Conservation (phyloP, 2,329 filamentous ascomycete species). For the Colletotrichum noveboracense region DNA sequence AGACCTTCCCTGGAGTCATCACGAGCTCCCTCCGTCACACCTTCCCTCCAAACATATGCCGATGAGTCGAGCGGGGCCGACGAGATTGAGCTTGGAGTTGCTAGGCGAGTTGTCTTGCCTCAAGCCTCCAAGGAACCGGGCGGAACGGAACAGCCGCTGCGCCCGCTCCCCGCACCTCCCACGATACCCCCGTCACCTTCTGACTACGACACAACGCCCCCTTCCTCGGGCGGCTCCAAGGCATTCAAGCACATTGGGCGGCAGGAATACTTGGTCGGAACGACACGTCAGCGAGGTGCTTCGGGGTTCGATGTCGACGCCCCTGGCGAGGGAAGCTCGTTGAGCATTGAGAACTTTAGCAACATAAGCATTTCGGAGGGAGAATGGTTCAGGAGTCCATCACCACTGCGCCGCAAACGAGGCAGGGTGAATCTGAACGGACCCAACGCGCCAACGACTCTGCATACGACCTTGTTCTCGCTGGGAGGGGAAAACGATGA, state of each 20-base stretch:
- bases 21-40: constrained; percentile 25
- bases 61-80: constrained; percentile 23
- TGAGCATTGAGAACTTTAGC: not conserved
- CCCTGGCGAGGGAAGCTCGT: not conserved
- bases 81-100: constrained; percentile 28
- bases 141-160: not conserved
- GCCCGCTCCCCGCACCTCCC: not conserved
- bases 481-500: not conserved
- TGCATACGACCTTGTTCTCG: not conserved
- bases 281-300: not conserved
- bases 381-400: constrained; percentile 25
- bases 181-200: constrained; percentile 19
- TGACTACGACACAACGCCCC: constrained; percentile 26
- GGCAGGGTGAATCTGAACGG: not conserved
- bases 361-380: constrained; percentile 14
- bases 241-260: not conserved
- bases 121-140: not conserved
- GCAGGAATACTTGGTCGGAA: not conserved
- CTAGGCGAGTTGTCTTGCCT: constrained; percentile 16
- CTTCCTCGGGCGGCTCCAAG: not conserved
- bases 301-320: not conserved
- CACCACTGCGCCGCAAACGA: constrained; percentile 16
- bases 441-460: not conserved
- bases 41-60: constrained; percentile 26
- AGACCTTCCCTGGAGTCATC: constrained; percentile 21